Evolutionary conservation across 371 early-diverging fungal genomes (phyloP).

Genomic region (Syncephalastrum sp.): DNA sequence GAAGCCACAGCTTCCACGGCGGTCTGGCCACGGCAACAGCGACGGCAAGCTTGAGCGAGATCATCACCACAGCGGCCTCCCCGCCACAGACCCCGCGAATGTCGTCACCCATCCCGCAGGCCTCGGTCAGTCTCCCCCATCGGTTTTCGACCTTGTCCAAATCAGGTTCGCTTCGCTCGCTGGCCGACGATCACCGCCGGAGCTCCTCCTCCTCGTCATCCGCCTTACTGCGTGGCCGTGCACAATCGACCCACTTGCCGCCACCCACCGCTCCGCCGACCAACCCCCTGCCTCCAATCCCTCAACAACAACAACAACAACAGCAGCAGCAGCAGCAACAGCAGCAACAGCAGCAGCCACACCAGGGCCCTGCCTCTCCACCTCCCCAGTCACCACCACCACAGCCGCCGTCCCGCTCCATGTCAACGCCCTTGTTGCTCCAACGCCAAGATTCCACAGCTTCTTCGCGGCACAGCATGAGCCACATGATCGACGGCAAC

Average conservation of each 20-base stretch:
- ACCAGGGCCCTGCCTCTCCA: background rate
- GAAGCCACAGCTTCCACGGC: constrained; percentile 15
- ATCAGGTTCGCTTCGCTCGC: constrained; percentile 32
- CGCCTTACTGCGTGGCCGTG: constrained; percentile 11
- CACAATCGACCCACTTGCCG: constrained; percentile 21
- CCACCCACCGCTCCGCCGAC: constrained; percentile 50
- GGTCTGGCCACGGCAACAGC: background rate
- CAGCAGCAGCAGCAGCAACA: background rate
- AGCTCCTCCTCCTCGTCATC: background rate
- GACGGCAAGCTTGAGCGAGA: background rate
- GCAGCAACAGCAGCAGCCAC: background rate
- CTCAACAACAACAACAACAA: constrained; percentile 6
- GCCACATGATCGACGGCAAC: constrained; percentile 12
- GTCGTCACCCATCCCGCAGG: constrained; percentile 26
- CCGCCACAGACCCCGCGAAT: constrained; percentile 45
- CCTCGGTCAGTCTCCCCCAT: constrained; percentile 10
- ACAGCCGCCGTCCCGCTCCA: constrained; percentile 10
- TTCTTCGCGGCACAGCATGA: constrained; percentile 13
- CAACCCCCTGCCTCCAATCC: constrained; percentile 50
- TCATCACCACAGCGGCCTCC: constrained; percentile 17
- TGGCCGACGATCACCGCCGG: constrained; percentile 13
- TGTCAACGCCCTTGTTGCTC: constrained; percentile 13
- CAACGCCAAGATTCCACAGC: constrained; percentile 8
- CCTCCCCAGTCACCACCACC: background rate
- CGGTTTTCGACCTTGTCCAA: constrained; percentile 24